Evolutionary conservation across 306 rosid species (phyloP), one percentile per base, ranked within the genome.

Genomic region (Delonix regia): DNA sequence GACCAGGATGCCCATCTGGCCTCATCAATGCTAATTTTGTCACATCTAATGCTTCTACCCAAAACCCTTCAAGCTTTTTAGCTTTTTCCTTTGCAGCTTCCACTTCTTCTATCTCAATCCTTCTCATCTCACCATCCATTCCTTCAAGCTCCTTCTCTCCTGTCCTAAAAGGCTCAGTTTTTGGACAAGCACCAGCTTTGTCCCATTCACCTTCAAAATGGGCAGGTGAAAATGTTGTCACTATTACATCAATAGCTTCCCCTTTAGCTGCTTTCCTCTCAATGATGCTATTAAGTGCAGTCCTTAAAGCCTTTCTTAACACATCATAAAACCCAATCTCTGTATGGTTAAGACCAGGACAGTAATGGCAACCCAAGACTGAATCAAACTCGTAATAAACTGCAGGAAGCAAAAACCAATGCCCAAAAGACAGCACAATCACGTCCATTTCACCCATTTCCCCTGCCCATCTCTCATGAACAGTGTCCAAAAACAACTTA

Each of bases 171-270:
- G 98, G 98, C 83, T 61, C 61, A 11, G 78, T 89, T 83, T 87
- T 90, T 0, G 97, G 74, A 83, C 99, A 94, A 55, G 99, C 94
- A 61, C 93, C 97, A 0, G 86, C 90, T 53, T 88, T 86, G 65
- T 94, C 98, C 98, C 98, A 94, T 5, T 90, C 97, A 2, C 97
- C 97, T 84, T 94, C 98, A 27, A 94, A 94, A 84, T 94, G 98
- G 0, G 93, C 78, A 1, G 98, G 98, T 5, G 98, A 92, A 81
- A 92, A 94, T 22, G 97, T 94, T 2, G 97, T 91, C 83, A 92
- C 74, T 24, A 89, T 47, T 1, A 88, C 91, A 76, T 87, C 88
- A 47, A 89, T 69, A 18, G 61, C 92, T 47, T 48, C 75, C 2
- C 73, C 74, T 1, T 77, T 59, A 30, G 48, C 39, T 10, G 64